Conservation (phyloP, 441 rosid species). For the Theobroma grandiflorum region DNA sequence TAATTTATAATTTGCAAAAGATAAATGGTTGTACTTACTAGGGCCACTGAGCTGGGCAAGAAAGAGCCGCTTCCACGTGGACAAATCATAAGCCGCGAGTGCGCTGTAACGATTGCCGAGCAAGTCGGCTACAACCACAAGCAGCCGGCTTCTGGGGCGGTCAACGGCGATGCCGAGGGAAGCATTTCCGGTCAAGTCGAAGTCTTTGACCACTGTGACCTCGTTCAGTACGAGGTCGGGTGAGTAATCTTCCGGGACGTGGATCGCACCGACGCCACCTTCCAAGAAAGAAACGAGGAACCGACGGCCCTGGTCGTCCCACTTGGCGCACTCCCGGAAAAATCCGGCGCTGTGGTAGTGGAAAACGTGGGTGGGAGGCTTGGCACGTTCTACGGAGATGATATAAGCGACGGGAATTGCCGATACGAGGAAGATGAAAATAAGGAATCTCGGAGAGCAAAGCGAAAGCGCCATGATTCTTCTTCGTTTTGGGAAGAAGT, state of each 20-base stretch:
- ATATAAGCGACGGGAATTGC: constrained; percentile 76
- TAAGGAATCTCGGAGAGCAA: constrained; percentile 51
- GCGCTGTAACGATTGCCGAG: constrained; percentile 66
- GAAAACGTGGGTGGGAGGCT: constrained; percentile 66
- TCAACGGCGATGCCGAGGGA: constrained; percentile 75
- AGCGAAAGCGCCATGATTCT: constrained; percentile 34
- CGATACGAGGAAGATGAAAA: constrained; percentile 59
- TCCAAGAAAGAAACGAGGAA: constrained; percentile 83
- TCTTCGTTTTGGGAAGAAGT: neutral
- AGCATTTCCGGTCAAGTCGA: constrained; percentile 71
- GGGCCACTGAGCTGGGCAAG: constrained; percentile 66
- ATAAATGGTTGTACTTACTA: constrained; percentile 43
- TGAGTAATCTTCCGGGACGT: constrained; percentile 46
- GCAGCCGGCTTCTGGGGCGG: constrained; percentile 69
- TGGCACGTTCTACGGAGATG: constrained; percentile 61
- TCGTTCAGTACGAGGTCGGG: constrained; percentile 52
- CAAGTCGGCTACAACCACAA: constrained; percentile 67
- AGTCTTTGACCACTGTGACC: constrained; percentile 64
- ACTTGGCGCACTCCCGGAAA: constrained; percentile 88
- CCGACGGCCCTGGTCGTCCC: constrained; percentile 75
- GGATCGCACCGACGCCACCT: constrained; percentile 77
- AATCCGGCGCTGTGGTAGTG: constrained; percentile 75
- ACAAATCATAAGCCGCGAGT: constrained; percentile 78
- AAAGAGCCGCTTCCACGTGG: constrained; percentile 81
- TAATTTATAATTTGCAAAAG: neutral